These are phyloP conservation scores for Capsella bursapastoris DNA, from an alignment of 345 rosid genomes.

Conservation along the genomic window DNA sequence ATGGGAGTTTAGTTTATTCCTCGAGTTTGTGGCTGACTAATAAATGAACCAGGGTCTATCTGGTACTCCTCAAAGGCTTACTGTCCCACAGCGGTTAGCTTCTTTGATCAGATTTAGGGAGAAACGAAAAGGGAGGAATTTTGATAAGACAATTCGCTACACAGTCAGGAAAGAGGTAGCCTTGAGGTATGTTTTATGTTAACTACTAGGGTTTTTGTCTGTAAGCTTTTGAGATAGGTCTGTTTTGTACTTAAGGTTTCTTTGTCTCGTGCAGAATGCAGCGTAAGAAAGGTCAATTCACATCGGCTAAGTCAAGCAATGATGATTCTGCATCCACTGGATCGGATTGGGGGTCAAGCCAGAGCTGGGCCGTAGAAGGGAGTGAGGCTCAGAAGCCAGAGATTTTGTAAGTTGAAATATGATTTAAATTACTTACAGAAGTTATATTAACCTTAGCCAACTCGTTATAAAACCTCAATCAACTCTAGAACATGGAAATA, in stretches of 20 bases:
- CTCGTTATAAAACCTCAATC: conserved; percentile 6
- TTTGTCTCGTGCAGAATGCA: conserved; percentile 57
- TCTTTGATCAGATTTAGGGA: conserved; percentile 64
- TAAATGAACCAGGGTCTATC: conserved; percentile 51
- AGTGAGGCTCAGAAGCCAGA: conserved; percentile 58
- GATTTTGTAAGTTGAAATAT: conserved; percentile 51
- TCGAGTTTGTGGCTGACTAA: conserved; percentile 37
- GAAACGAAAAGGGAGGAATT: conserved; percentile 65
- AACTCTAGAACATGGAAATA: conserved; percentile 16
- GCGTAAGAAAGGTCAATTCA: conserved; percentile 69
- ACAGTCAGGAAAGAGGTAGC: conserved; percentile 70
- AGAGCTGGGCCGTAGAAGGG: conserved; percentile 53
- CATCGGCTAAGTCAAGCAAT: conserved; percentile 57
- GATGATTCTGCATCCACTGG: conserved; percentile 59
- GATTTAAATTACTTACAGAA: neutral
- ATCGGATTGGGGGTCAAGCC: conserved; percentile 59
- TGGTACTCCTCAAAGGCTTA: conserved; percentile 59
- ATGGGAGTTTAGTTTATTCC: conserved; percentile 8
- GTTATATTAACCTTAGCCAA: neutral
- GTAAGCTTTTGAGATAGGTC: conserved; percentile 19
- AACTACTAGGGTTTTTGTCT: conserved; percentile 2
- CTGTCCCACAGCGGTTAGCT: conserved; percentile 61
- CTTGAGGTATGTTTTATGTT: conserved; percentile 52
- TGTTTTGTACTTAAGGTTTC: neutral
- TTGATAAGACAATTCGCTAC: conserved; percentile 66